Evolutionary conservation across 306 rosid genomes (phyloP), one percentile per base, ranked within the genome.

Genomic region (Prunus campanulata): DNA sequence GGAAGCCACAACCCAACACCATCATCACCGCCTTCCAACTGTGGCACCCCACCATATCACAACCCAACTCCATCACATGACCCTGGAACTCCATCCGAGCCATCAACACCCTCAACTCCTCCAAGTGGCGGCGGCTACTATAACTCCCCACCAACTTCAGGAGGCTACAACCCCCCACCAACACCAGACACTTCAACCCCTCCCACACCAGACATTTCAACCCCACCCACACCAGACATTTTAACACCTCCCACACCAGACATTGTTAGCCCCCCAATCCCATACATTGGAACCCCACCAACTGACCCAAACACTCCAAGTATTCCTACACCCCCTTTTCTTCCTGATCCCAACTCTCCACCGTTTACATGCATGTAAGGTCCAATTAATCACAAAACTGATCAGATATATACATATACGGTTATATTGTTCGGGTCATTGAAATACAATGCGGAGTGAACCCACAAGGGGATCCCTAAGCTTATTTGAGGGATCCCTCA

Each of bases 341-440:
- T 83, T 64, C 88, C 91, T 66, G 78, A 90, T 52, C 96, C 99
- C 52, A 85, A 83, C 77, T 54, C 96, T 67, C 99, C 97, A 61
- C 85, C 94, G 82, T 82, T 84, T 62, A 92, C 98, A 59, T 92
- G 97, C 97, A 88, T 76, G 99, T 95, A 84, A 91, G 96, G 87
- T 47, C 54, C 62, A 25, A 63, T 55, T 72, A 2, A 66, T 13
- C 57, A 15, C 57, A 62, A 62, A 62, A 4, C n/a, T 25, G 16
- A 24, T 20, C 22, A 52, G n/a, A 16, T 39, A 39, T 39, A 39
- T 39, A 39, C 9, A 7, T 39, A 39, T 39, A 7, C 0, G 9
- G 44, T 39, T 39, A 39, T 39, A 39, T 7, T 39, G 44, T 39
- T 39, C 44, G 2, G 44, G 2, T 39, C 44, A 6, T 39, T 39